phyloP scores from a whole-genome alignment of 2,329 filamentous ascomycete species.

The Cladosporium sp. region DNA sequence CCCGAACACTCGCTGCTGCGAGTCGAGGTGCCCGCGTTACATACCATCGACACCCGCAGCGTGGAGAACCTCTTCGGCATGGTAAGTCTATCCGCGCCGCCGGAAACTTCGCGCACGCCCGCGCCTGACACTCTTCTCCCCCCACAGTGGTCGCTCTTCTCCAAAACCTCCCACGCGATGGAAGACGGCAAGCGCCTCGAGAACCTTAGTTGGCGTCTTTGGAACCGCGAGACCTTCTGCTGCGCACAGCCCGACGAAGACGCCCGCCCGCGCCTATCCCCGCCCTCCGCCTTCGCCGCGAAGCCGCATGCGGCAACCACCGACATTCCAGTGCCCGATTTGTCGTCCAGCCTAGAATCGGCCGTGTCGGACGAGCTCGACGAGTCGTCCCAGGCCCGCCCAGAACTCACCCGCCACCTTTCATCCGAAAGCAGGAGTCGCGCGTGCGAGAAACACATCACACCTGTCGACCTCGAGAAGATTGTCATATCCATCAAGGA shows the following conservation, averaged over 20 bases:
- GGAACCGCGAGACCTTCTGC: conserved; percentile 90
- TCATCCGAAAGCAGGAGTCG: conserved; percentile 64
- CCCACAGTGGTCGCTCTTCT: conserved; percentile 63
- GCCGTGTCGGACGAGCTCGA: conserved; percentile 35
- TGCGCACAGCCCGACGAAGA: conserved; percentile 48
- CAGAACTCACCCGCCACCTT: conserved; percentile 64
- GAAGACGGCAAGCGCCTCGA: conserved; percentile 88
- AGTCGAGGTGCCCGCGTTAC: conserved; percentile 84
- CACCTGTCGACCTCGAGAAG: conserved; percentile 86
- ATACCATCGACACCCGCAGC: conserved; percentile 90
- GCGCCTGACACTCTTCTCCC: conserved; percentile 11
- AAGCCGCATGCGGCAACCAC: conserved; percentile 22
- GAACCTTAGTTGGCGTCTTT: conserved; percentile 92
- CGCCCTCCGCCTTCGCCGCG: background rate
- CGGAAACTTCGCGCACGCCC: background rate
- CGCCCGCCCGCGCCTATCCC: background rate
- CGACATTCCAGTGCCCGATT: conserved; percentile 34
- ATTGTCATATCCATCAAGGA: conserved; percentile 91
- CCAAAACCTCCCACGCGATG: conserved; percentile 86
- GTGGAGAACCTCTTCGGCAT: conserved; percentile 92
- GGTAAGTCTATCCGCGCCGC: conserved; percentile 27
- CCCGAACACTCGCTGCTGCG: conserved; percentile 81
- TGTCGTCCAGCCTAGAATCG: conserved; percentile 43
- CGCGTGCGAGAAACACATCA: conserved; percentile 78
- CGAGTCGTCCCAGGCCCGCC: conserved; percentile 49